phyloP scores from a whole-genome alignment of 2,329 filamentous ascomycete species.

The Penicillium digitatum region DNA sequence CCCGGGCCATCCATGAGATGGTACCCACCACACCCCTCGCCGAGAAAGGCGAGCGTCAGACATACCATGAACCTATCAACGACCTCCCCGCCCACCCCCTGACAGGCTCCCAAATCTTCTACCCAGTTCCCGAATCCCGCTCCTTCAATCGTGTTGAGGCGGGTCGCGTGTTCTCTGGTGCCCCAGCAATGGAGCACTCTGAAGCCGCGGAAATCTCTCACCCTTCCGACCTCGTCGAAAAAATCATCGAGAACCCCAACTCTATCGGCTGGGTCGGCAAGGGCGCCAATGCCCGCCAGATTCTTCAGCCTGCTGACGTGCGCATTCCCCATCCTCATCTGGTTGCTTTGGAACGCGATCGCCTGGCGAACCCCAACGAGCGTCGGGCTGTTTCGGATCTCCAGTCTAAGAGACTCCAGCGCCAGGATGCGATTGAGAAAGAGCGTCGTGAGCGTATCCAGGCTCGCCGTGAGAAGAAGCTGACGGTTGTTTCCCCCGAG shows the following conservation, averaged over 20 bases:
- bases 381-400: conserved; percentile 32
- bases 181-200: conserved; percentile 36
- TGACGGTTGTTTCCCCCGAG: conserved; percentile 44
- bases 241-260: conserved; percentile 31
- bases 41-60: conserved; percentile 35
- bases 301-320: conserved; percentile 58
- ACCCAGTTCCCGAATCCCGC: conserved; percentile 61
- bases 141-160: conserved; percentile 64
- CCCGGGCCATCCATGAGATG: conserved; percentile 72
- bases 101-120: conserved; percentile 56
- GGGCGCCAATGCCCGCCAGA: conserved; percentile 42
- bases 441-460: conserved; percentile 39
- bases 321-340: conserved; percentile 63
- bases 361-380: conserved; percentile 35
- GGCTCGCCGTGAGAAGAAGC: conserved; percentile 44
- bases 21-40: conserved; percentile 62
- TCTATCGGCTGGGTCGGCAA: conserved; percentile 44
- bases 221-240: conserved; percentile 33
- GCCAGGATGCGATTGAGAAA: conserved; percentile 38
- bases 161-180: conserved; percentile 55
- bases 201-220: conserved; percentile 20
- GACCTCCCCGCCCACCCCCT: conserved; percentile 59
- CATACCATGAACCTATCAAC: conserved; percentile 59
- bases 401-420: conserved; percentile 44
- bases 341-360: conserved; percentile 48